Evolutionary conservation across 441 rosid genomes (phyloP), one percentile per base, ranked within the genome.

Genomic region (Erysimum pusillum): DNA sequence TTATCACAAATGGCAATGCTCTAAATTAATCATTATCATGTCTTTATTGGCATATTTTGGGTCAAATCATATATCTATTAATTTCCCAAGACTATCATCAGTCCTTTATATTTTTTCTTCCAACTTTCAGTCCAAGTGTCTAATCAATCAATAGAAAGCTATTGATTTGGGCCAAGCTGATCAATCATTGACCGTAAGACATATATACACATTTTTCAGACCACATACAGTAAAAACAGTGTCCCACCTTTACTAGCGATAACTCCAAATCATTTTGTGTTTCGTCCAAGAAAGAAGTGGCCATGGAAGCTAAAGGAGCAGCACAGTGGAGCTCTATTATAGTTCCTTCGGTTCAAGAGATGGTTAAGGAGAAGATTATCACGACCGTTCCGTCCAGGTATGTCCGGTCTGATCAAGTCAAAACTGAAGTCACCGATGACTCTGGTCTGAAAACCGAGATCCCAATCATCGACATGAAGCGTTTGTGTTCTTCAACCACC

Each of bases 341-440:
- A 31, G 88, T 85, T 36, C 87, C 87, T 46, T 72, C 71, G 32
- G 84, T 85, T 67, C 85, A 81, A 67, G 84, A 83, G 71, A 52
- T 81, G 71, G 80, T 58, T 4, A 81, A 81, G 66, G 65, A 83
- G 36, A 22, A 69, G 6, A 22, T 34, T 54, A 36, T 73, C 1
- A 28, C 61, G 9, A 46, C 63, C 5, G 66, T 85, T 25, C 88
- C 87, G 41, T 2, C 77, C 2, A 82, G 90, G 42, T 85, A 83
- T 45, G 35, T 83, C 14, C 79, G 81, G 17, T 78, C 78, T 48
- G 80, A 76, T n/a, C 75, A 70, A 34, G 80, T 73, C 2, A 32
- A 63, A 45, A 2, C 63, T 15, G 72, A n/a, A 6, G 9, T 39
- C 3, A 18, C 60, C 2, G 62, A 69, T 35, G 75, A 49, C 48